A percentile compares a stretch with the other conserved stretches of the same genome.
Conservation (phyloP, 306 rosid species). For the Quercus rubra region DNA sequence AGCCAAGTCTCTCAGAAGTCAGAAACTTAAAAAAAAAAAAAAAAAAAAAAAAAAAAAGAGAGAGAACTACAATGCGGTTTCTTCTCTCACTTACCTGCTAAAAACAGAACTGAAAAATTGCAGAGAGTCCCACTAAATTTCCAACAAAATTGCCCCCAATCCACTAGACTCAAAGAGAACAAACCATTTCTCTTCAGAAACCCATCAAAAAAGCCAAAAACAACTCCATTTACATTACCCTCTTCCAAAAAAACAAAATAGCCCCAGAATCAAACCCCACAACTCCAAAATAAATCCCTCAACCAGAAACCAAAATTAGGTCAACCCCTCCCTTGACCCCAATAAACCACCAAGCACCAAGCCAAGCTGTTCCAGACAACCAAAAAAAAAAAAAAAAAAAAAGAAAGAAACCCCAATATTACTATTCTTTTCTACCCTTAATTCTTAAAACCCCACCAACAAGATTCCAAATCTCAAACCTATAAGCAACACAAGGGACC, state of each 20-base stretch:
- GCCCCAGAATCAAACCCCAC: slow-evolving; percentile 17
- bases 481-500: slow-evolving; percentile 36
- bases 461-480: slow-evolving; percentile 38
- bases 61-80: slow-evolving; percentile 52
- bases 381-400: too few species aligned
- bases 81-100: slow-evolving; percentile 22
- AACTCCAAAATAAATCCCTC: slow-evolving; percentile 12
- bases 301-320: slow-evolving; percentile 48
- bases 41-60: neutral
- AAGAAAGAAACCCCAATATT: neutral
- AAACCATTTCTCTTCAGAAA: slow-evolving; percentile 21
- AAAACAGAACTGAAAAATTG: slow-evolving; percentile 16
- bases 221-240: slow-evolving; percentile 46
- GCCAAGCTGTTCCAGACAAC: neutral
- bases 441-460: slow-evolving; percentile 11
- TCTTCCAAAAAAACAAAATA: slow-evolving; percentile 17
- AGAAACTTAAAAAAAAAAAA: neutral
- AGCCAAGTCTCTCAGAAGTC: neutral
- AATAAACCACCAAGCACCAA: slow-evolving; percentile 8
- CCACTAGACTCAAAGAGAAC: slow-evolving; percentile 21
- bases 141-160: slow-evolving; percentile 14
- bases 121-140: slow-evolving; percentile 26
- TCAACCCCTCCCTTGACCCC: slow-evolving; percentile 53
- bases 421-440: neutral
- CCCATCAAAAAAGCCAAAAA: slow-evolving; percentile 36